These are phyloP conservation scores for Xylaria palmicola DNA, from an alignment of 495 filamentous ascomycete genomes.

Conservation along the genomic window DNA sequence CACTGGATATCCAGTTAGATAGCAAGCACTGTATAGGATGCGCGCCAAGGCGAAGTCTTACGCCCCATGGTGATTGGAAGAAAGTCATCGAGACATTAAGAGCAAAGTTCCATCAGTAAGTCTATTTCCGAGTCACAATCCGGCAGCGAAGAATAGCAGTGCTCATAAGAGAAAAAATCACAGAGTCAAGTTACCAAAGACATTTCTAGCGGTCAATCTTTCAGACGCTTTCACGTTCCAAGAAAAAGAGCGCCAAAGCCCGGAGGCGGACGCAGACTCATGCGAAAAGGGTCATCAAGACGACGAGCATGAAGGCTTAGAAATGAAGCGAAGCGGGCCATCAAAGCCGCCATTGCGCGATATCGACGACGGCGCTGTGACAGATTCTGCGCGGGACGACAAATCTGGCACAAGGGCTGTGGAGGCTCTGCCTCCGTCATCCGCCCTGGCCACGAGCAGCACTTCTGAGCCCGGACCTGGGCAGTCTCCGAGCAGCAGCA, in stretches of 20 bases:
- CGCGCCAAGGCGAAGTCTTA: conserved; percentile 82
- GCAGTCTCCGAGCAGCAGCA: not conserved
- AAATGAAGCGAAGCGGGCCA: conserved; percentile 26
- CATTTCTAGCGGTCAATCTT: conserved; percentile 89
- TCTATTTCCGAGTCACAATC: conserved; percentile 20
- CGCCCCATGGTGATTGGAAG: conserved; percentile 93
- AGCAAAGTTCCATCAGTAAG: conserved; percentile 92
- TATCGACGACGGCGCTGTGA: not conserved
- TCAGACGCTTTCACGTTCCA: conserved; percentile 65
- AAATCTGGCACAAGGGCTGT: not conserved
- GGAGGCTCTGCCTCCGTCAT: conserved; percentile 10
- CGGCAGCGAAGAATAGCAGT: conserved; percentile 5
- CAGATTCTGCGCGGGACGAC: conserved; percentile 2
- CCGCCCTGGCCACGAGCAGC: not conserved
- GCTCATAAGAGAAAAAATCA: conserved; percentile 5
- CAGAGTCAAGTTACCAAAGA: conserved; percentile 91
- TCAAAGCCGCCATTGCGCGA: conserved; percentile 2
- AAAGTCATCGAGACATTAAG: conserved; percentile 89
- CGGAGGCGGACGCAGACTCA: conserved; percentile 31
- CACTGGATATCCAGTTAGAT: conserved; percentile 92
- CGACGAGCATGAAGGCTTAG: conserved; percentile 27
- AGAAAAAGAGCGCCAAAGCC: conserved; percentile 45
- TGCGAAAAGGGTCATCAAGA: conserved; percentile 26
- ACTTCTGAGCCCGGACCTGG: not conserved
- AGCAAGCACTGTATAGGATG: conserved; percentile 93